Evolutionary conservation across 2,329 filamentous ascomycete species (phyloP).

Genomic region (Tolypocladium album): DNA sequence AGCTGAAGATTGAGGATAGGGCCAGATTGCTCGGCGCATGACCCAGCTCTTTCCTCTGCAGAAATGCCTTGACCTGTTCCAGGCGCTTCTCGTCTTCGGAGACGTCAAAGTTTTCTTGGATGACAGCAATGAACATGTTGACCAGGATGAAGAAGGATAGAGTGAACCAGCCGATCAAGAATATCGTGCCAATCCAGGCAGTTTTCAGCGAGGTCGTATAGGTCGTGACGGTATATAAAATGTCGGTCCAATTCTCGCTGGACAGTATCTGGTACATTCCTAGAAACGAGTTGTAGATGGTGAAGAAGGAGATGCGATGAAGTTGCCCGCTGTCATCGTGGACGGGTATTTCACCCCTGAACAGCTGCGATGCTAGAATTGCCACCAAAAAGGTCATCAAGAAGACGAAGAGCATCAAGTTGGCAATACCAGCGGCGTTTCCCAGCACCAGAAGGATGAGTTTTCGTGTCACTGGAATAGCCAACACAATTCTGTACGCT

Average conservation of each 20-base stretch:
- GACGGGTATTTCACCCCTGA: constrained; percentile 71
- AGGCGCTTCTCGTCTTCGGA: constrained; percentile 96
- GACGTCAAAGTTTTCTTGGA: constrained; percentile 98
- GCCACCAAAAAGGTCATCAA: constrained; percentile 88
- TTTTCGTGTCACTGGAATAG: constrained; percentile 75
- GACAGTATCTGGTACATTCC: constrained; percentile 97
- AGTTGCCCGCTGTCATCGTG: constrained; percentile 49
- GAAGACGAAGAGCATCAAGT: constrained; percentile 93
- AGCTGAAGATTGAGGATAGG: constrained; percentile 58
- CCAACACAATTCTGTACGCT: constrained; percentile 83
- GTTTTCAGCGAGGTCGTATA: constrained; percentile 56
- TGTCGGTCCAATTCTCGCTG: constrained; percentile 88
- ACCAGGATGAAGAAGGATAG: constrained; percentile 89
- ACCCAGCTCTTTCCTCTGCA: constrained; percentile 81
- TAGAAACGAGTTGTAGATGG: constrained; percentile 90
- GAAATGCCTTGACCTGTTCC: constrained; percentile 89
- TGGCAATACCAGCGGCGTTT: constrained; percentile 84
- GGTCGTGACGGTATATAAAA: constrained; percentile 72
- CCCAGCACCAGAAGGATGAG: constrained; percentile 82
- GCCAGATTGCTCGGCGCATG: constrained; percentile 64
- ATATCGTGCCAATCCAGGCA: constrained; percentile 87
- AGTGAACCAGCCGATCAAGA: constrained; percentile 93
- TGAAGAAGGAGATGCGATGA: constrained; percentile 68
- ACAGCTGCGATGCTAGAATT: constrained; percentile 87
- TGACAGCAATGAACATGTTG: constrained; percentile 99